A percentile compares a stretch with the other conserved stretches of the same genome.
phyloP scores from a whole-genome alignment of 169 alveolate genomes.

The Plasmodium reichenowi region DNA sequence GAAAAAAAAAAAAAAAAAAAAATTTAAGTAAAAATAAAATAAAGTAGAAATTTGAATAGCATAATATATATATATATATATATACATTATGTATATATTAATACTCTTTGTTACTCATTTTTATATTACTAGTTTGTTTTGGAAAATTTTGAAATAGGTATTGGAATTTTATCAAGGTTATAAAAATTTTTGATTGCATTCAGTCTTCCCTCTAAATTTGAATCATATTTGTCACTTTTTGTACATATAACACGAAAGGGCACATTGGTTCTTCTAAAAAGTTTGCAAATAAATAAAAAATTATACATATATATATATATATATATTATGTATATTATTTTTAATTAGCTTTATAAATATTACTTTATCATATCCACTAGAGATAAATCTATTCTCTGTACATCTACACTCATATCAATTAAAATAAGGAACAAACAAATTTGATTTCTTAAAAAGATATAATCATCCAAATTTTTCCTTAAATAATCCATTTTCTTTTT shows the following conservation, averaged over 20 bases:
- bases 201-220: constrained; percentile 19
- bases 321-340: not conserved
- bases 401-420: constrained; percentile 73
- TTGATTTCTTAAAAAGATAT: constrained; percentile 61
- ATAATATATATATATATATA: not conserved
- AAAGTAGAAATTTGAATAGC: not conserved
- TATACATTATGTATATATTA: not conserved
- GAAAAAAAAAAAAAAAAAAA: constrained; percentile 7
- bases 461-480: constrained; percentile 57
- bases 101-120: not conserved
- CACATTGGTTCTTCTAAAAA: constrained; percentile 32
- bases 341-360: not conserved
- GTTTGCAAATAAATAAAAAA: too few species aligned
- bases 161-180: constrained; percentile 47
- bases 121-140: constrained; percentile 47
- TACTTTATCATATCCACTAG: constrained; percentile 43
- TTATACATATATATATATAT: not conserved
- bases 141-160: constrained; percentile 62
- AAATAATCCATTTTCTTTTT: constrained; percentile 45
- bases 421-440: constrained; percentile 46
- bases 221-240: constrained; percentile 49
- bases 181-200: constrained; percentile 55
- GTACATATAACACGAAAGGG: constrained; percentile 68
- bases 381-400: constrained; percentile 47
- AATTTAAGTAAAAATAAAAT: not conserved